phyloP scores from a whole-genome alignment of 306 rosid genomes.

The Fagus sylvatica region DNA sequence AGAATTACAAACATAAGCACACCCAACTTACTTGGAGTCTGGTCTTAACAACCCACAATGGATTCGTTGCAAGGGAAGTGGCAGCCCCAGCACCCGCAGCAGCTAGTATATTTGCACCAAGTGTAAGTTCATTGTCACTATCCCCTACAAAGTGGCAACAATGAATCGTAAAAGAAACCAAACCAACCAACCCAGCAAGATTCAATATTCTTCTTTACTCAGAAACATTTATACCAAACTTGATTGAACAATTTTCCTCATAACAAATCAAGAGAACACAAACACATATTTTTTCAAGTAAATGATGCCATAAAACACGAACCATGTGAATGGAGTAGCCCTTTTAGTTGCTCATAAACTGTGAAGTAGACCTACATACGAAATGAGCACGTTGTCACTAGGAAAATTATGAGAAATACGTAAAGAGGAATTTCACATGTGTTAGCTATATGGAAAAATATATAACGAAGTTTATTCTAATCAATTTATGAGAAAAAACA shows the following conservation, averaged over 20 bases:
- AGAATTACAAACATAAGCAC: constrained; percentile 17
- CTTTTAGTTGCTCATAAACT: constrained; percentile 79
- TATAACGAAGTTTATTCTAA: background rate
- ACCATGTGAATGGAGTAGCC: constrained; percentile 71
- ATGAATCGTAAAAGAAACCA: constrained; percentile 5
- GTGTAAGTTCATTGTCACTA: constrained; percentile 52
- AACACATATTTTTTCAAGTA: background rate
- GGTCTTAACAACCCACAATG: constrained; percentile 98
- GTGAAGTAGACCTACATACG: constrained; percentile 86
- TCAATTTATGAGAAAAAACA: background rate
- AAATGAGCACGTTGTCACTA: constrained; percentile 30
- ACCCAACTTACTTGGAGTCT: constrained; percentile 83
- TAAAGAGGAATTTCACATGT: constrained; percentile 19
- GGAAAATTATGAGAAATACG: constrained; percentile 17
- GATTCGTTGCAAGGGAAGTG: constrained; percentile 83
- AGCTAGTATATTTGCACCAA: constrained; percentile 69
- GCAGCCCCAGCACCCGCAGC: constrained; percentile 98
- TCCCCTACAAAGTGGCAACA: constrained; percentile 33
- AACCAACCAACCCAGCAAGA: constrained; percentile 10
- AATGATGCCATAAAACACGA: constrained; percentile 33
- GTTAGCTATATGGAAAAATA: constrained; percentile 2
- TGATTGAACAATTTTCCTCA: background rate
- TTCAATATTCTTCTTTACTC: constrained; percentile 1
- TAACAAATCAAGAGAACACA: constrained; percentile 20
- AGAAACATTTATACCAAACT: constrained; percentile 18